Conservation (phyloP, 1,284 basidiomycete genomes). For the Leccinum subspadiceum region DNA sequence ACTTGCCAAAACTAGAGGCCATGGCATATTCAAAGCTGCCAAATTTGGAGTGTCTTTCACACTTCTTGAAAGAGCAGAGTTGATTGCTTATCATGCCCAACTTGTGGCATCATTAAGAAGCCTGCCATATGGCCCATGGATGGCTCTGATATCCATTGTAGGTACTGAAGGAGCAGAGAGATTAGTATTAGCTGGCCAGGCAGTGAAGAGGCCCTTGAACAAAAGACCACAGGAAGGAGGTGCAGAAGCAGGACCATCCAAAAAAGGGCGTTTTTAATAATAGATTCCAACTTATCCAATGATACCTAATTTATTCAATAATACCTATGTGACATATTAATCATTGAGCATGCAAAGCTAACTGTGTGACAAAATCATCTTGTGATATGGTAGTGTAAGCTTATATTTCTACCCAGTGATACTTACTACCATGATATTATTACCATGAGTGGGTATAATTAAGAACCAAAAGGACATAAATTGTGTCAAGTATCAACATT, state of each 20-base stretch:
- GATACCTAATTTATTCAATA: too few relatives aligned
- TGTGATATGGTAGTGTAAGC: too few relatives aligned
- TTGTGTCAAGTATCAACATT: too few relatives aligned
- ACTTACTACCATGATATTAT: too few relatives aligned
- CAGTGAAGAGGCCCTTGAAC: neutral
- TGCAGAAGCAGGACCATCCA: neutral
- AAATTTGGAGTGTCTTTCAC: neutral
- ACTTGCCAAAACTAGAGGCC: neutral
- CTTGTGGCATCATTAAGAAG: neutral
- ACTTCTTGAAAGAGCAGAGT: neutral
- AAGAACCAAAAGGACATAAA: too few relatives aligned
- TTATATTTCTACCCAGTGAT: too few relatives aligned
- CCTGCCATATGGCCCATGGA: neutral
- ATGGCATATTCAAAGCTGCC: neutral
- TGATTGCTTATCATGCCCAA: neutral
- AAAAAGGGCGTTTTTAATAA: neutral
- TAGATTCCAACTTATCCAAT: too few relatives aligned
- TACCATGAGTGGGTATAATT: too few relatives aligned
- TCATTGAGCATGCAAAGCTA: too few relatives aligned
- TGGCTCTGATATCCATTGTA: neutral
- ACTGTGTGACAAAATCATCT: too few relatives aligned
- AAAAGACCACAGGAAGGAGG: neutral
- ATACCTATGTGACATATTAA: too few relatives aligned
- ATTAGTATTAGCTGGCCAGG: neutral
- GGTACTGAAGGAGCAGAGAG: neutral